Conservation (phyloP, 1,284 basidiomycete genomes). For the Cutaneotrichosporon cyanovorans region DNA sequence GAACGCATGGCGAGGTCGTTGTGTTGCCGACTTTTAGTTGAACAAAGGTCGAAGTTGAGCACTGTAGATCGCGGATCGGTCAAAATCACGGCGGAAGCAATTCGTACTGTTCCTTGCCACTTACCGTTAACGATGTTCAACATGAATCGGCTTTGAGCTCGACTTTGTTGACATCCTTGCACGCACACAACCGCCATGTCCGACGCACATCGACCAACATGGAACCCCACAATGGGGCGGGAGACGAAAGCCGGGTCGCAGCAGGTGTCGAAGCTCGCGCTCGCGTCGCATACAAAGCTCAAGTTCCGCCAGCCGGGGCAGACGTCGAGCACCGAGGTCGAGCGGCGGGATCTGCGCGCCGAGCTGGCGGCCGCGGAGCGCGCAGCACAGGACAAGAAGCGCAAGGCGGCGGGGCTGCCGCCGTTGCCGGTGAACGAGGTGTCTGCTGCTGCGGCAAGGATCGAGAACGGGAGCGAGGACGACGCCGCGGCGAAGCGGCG, state of each 20-base stretch:
- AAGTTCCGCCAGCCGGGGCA: conserved; percentile 91
- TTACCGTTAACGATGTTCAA: no score
- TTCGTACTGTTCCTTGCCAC: no score
- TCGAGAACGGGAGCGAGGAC: conserved; percentile 37
- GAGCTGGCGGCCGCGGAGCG: conserved; percentile 75
- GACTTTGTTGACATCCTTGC: no score
- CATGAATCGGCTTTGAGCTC: no score
- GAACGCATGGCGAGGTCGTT: no score
- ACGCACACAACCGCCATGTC: conserved; percentile 28
- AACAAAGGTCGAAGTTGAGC: no score
- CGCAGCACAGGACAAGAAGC: conserved; percentile 74
- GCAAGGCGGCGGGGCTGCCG: conserved; percentile 70
- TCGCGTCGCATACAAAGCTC: conserved; percentile 87
- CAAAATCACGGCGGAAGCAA: no score
- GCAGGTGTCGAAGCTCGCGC: conserved; percentile 79
- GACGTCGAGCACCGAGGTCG: conserved; percentile 65
- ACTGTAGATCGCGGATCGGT: no score
- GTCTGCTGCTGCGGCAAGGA: conserved; percentile 13
- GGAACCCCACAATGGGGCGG: conserved; percentile 44
- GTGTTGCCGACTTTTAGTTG: no score
- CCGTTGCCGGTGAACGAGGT: conserved; percentile 30
- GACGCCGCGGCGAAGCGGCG: conserved; percentile 66
- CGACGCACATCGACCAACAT: conserved; percentile 45
- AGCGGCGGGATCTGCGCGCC: conserved; percentile 67
- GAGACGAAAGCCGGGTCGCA: conserved; percentile 69